Conservation (phyloP, 768 basidiomycete genomes). For the Cyclocybe aegerita region DNA sequence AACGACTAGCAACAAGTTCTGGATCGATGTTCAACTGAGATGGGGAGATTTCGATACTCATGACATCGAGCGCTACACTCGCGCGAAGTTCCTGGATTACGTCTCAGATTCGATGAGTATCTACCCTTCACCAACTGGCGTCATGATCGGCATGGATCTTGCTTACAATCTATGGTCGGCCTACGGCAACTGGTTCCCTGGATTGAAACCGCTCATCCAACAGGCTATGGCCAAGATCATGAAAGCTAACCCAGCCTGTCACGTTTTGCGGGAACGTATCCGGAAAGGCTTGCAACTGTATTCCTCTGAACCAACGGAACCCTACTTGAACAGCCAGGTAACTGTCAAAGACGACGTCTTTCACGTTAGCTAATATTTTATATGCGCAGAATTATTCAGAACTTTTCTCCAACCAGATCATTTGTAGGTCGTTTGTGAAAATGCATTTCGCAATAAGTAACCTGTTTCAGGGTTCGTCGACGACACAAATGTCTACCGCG, state of each 20-base stretch:
- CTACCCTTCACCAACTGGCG: slow-evolving; percentile 97
- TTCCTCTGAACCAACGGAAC: slow-evolving; percentile 98
- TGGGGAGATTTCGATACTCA: slow-evolving; percentile 99
- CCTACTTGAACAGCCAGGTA: slow-evolving; percentile 95
- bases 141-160: slow-evolving; percentile 98
- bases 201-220: slow-evolving; percentile 95
- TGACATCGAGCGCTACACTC: slow-evolving; percentile 97
- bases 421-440: slow-evolving; percentile 50
- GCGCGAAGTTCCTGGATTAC: slow-evolving; percentile 99
- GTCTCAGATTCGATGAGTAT: slow-evolving; percentile 98
- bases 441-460: background rate
- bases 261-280: slow-evolving; percentile 97
- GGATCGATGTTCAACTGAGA: slow-evolving; percentile 93
- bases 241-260: slow-evolving; percentile 98
- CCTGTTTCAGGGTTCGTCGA: slow-evolving; percentile 84
- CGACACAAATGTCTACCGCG: slow-evolving; percentile 99
- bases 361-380: background rate
- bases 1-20: slow-evolving; percentile 98
- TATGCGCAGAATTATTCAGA: slow-evolving; percentile 79
- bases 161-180: slow-evolving; percentile 99
- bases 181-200: slow-evolving; percentile 99
- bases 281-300: slow-evolving; percentile 98
- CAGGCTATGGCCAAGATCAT: slow-evolving; percentile 99
- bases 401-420: slow-evolving; percentile 97
- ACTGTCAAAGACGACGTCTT: slow-evolving; percentile 4